Conservation (phyloP, 805 yeast species). For the Kregervanrija fluxuum region DNA sequence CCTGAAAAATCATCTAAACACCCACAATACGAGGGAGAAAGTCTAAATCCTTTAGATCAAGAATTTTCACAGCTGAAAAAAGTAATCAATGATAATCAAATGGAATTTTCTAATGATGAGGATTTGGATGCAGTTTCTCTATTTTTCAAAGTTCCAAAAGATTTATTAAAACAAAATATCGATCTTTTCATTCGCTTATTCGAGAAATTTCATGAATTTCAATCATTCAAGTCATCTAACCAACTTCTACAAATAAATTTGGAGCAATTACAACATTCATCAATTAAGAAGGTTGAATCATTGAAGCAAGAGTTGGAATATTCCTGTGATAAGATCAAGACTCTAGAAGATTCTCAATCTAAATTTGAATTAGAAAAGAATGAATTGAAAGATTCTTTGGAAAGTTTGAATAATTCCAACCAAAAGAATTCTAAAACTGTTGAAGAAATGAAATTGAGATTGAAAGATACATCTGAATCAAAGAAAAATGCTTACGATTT, state of each 20-base stretch:
- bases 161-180: slow-evolving; percentile 16
- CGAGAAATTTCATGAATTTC: slow-evolving; percentile 27
- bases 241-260: slow-evolving; percentile 30
- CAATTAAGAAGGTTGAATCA: slow-evolving; percentile 25
- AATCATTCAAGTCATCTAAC: slow-evolving; percentile 31
- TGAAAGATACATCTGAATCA: slow-evolving; percentile 18
- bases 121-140: slow-evolving; percentile 23
- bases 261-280: slow-evolving; percentile 33
- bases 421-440: slow-evolving; percentile 6
- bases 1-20: not conserved
- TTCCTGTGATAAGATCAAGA: slow-evolving; percentile 17
- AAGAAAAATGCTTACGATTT: slow-evolving; percentile 28
- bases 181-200: slow-evolving; percentile 22
- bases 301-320: slow-evolving; percentile 25
- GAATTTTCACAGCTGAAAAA: too few relatives aligned
- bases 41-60: too few relatives aligned
- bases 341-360: slow-evolving; percentile 15
- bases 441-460: slow-evolving; percentile 10
- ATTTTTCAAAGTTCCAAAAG: slow-evolving; percentile 26
- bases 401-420: not conserved
- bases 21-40: not conserved
- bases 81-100: too few relatives aligned
- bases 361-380: slow-evolving; percentile 16
- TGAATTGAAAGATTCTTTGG: slow-evolving; percentile 8
- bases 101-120: slow-evolving; percentile 3